Evolutionary conservation across 2,329 filamentous ascomycete species (phyloP).

Genomic region (Clarireedia homoeocarpa): DNA sequence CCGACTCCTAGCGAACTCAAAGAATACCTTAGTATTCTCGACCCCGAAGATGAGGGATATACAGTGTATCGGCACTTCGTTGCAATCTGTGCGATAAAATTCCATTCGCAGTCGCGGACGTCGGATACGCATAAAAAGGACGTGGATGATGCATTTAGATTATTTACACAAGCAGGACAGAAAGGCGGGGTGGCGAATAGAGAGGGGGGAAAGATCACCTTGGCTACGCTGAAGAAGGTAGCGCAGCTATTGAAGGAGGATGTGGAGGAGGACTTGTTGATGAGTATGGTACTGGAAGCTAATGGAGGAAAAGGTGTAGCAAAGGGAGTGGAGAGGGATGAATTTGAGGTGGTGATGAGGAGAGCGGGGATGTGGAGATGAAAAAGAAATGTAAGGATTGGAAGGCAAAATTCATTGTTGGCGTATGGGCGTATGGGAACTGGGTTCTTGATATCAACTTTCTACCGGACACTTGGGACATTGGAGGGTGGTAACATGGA

Average conservation of each 20-base stretch:
- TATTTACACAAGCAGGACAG: slow-evolving; percentile 58
- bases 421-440: neutral
- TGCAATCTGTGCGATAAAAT: slow-evolving; percentile 78
- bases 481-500: neutral
- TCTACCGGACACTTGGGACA: neutral
- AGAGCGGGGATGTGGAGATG: slow-evolving; percentile 27
- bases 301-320: slow-evolving; percentile 70
- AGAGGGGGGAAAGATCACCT: slow-evolving; percentile 60
- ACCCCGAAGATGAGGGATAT: slow-evolving; percentile 73
- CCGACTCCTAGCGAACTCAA: slow-evolving; percentile 59
- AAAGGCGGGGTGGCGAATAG: slow-evolving; percentile 32
- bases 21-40: slow-evolving; percentile 72
- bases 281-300: slow-evolving; percentile 92
- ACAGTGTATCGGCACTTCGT: slow-evolving; percentile 77
- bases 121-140: slow-evolving; percentile 51
- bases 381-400: neutral
- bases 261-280: slow-evolving; percentile 72
- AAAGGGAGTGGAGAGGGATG: slow-evolving; percentile 64
- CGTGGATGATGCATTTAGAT: slow-evolving; percentile 70
- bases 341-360: slow-evolving; percentile 35
- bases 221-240: slow-evolving; percentile 70
- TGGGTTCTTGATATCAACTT: neutral
- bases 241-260: slow-evolving; percentile 78
- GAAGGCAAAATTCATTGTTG: neutral
- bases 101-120: slow-evolving; percentile 52